Evolutionary conservation across 129 eudicot species (phyloP), one percentile per base, ranked within the genome.

Genomic region (Artemisia argyi): DNA sequence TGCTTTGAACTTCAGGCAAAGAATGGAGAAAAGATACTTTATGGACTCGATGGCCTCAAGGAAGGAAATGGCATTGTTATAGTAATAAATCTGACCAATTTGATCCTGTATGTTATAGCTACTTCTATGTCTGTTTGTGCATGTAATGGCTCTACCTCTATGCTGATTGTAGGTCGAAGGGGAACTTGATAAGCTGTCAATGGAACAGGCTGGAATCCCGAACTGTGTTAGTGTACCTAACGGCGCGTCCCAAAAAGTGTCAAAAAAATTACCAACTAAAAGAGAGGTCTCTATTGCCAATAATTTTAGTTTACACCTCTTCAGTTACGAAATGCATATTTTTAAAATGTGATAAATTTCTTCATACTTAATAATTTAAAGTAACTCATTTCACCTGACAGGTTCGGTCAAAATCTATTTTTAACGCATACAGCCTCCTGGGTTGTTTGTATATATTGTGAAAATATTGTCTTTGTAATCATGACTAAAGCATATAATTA

Each of bases 191-290:
- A 93, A 93, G 86, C 85, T 93, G 48, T 84, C 98, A 54, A 69
- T 93, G 89, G 92, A 93, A 50, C 87, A 93, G 72, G 95, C 96
- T 85, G 98, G 98, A 61, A 81, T 83, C 56, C 48, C 35, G 39
- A 85, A 87, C 64, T 85, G 92, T 82, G 90, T 93, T 65, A 89
- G 96, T 74, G 98, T 93, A 52, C 98, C 98, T 14, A 79, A 83
- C 67, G 98, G 98, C 53, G 98, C 98, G 54, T 96, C 98, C 10
- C 88, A 82, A 59, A 82, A 78, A 19, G 89, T 89, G 71, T 89
- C 96, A 6, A 14, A 50, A 71, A 81, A 74, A 74, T 79, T 76
- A 46, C 58, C 81, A 49, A 87, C 92, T 73, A 71, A 63, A 26
- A 92, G 82, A 35, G 78, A 87, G 96, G 98, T 89, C 48, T 66